Base-by-base conservation (phyloP, 2,329 filamentous ascomycete species). In the Mariannaea elegans region DNA sequence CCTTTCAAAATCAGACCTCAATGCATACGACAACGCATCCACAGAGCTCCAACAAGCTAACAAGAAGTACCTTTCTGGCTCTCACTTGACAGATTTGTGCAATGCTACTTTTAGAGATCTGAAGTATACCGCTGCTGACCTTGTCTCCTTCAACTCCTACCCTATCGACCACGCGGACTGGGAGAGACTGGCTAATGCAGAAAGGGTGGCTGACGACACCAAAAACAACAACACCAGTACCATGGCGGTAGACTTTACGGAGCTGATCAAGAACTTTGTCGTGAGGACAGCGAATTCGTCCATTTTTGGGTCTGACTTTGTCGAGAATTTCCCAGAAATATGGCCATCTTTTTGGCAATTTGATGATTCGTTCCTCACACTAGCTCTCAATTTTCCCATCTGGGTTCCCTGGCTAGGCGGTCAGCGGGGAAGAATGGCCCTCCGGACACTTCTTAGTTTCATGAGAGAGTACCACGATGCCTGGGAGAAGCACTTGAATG, bases 241-340 rank as follows among this genome's bases (percentile, higher is more conserved):
- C 39, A 75, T 77, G 60, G 72, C 76, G 18, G 71, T 68, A 2
- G 74, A 78, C 29, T 63, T 77, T 42, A 69, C 72, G 39, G 71
- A 72, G 18, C 61, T 79, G 27, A 65, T 73, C 3, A 75, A 72
- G 13, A 74, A 74, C 56, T 79, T 77, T 56, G 68, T 77, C 8
- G 74, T 75, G 23, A 69, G 67, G 18, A 73, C 76, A 2, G 72
- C 75, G 8, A 77, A 71, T 12, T 62, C 69, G 3, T 70, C 75
- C 2, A 66, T 80, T 5, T 74, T 78, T 45, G 78, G 78, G n/a
- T 75, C 73, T 3, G 75, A 80, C 57, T 78, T 80, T 65, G 71
- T 78, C 42, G 72, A 78, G 24, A 77, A 80, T 62, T 79, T 76
- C 13, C 72, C 75, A 3, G 73, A 77, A 1, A 72, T 79, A 18